Base-by-base conservation (phyloP, 2,329 filamentous ascomycete species). In the Stenocarpella maydis region DNA sequence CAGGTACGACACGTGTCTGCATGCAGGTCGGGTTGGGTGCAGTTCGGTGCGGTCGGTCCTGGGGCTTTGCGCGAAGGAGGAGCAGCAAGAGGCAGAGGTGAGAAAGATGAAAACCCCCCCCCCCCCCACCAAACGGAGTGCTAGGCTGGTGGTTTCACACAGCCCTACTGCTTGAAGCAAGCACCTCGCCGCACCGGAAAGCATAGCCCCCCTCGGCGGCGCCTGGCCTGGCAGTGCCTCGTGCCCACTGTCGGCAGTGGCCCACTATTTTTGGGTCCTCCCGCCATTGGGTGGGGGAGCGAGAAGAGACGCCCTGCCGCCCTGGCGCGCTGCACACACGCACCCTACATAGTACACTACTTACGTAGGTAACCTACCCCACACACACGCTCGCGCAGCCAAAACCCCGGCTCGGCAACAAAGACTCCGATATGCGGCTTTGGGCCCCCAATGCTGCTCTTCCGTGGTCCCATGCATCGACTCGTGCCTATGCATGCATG, bases 181-280 rank as follows among this genome's bases (percentile, higher is more conserved):
- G 67, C 67, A 65, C 4, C 67, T 69, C 67, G 67, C 67, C 67
- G 31, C 67, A 47, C 39, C n/a, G 58, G 61, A 28, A 69, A 69
- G 67, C 67, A 69, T 39, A 64, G 67, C 67, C 67, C 41, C 65
- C 28, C 47, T 63, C 39, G 43, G 49, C 37, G 49, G 31, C 31
- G 31, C 31, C 31, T 34, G 31, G 4, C 19, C 63, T 54, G 63
- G 43, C 45, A 63, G 55, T 61, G 66, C 54, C 37, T 26, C 19
- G 41, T 31, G 41, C 21, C n/a, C n/a, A 26, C 54, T 53, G 55
- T 53, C 37, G 47, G 55, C 34, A 68, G 55, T 34, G 28, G 58
- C n/a, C 26, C 39, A 45, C 67, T 69, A 69, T 65, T 69, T 69
- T 65, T 69, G 67, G 67, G 64, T 34, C 43, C 12, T n/a, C 19